These are phyloP conservation scores for Claviceps africana DNA, from an alignment of 2,329 filamentous ascomycete species.

Conservation along the genomic window DNA sequence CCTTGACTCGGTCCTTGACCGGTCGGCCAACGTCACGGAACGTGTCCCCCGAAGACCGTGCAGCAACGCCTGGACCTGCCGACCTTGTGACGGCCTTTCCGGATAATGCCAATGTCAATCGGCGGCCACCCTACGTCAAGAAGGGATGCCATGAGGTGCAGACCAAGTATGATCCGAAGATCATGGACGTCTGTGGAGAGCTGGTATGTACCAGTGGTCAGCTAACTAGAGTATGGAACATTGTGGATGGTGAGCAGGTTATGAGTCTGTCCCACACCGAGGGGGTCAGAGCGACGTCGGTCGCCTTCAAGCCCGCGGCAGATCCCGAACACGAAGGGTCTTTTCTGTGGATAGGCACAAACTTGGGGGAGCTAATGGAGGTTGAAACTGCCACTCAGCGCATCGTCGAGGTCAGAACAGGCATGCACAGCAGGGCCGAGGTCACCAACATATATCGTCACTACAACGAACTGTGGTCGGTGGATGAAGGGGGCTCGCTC, in stretches of 20 bases:
- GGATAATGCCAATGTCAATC: conserved; percentile 71
- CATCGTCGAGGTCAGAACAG: conserved; percentile 52
- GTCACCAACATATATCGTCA: conserved; percentile 77
- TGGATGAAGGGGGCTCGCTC: conserved; percentile 79
- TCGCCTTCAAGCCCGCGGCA: conserved; percentile 72
- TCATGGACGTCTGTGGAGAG: conserved; percentile 79
- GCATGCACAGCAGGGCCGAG: conserved; percentile 64
- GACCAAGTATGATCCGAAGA: conserved; percentile 74
- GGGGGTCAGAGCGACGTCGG: conserved; percentile 63
- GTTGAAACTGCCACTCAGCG: conserved; percentile 65
- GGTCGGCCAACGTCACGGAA: background rate
- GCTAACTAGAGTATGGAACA: conserved; percentile 77
- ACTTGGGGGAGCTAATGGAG: conserved; percentile 76
- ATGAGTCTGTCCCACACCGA: conserved; percentile 77
- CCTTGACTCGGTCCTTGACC: conserved; percentile 7
- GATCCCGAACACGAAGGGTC: conserved; percentile 69
- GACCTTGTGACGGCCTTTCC: conserved; percentile 55
- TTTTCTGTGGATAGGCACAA: conserved; percentile 81
- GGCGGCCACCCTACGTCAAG: conserved; percentile 63
- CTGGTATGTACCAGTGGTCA: conserved; percentile 77
- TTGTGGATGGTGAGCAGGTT: conserved; percentile 66
- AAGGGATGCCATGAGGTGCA: conserved; percentile 61
- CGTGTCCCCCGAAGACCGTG: conserved; percentile 8
- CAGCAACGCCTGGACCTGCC: conserved; percentile 27
- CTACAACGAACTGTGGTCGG: conserved; percentile 80